Percentiles rank a stretch among this genome's conserved stretches.
Conservation (phyloP, 768 basidiomycete species). For the Boletus pseudopeckii region DNA sequence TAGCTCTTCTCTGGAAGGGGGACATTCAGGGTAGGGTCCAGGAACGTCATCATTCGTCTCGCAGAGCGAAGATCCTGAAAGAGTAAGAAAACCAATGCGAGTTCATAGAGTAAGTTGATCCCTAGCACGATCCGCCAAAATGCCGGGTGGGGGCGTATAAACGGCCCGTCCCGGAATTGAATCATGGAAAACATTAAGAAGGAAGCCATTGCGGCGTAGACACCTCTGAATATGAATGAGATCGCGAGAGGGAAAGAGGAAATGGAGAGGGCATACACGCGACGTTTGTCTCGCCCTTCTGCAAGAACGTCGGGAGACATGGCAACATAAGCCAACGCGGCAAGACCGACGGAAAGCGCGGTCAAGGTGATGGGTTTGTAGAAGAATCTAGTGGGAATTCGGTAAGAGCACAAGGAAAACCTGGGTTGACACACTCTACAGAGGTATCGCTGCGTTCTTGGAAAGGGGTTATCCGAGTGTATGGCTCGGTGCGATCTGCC, state of each 20-base stretch:
- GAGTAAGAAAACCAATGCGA: conserved; percentile 77
- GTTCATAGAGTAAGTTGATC: conserved; percentile 78
- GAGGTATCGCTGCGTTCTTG: conserved; percentile 81
- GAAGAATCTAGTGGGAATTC: conserved; percentile 62
- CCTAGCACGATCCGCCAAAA: conserved; percentile 82
- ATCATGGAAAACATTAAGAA: conserved; percentile 83
- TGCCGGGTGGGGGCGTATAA: conserved; percentile 82
- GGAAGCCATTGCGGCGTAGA: conserved; percentile 68
- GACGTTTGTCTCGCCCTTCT: conserved; percentile 77
- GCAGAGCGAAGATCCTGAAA: conserved; percentile 83
- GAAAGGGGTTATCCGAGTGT: conserved; percentile 80
- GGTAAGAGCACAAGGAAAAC: background rate
- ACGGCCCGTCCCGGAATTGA: conserved; percentile 88
- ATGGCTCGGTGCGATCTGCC: conserved; percentile 82
- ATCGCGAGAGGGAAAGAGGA: background rate
- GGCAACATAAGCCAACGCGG: conserved; percentile 74
- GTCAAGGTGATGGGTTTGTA: conserved; percentile 82
- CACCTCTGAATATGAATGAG: conserved; percentile 48
- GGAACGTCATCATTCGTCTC: conserved; percentile 69
- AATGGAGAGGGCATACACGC: conserved; percentile 53
- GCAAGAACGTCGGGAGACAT: conserved; percentile 81
- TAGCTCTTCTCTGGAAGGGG: conserved; percentile 84
- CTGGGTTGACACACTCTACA: conserved; percentile 56
- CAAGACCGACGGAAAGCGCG: conserved; percentile 61
- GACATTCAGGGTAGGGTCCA: conserved; percentile 69